Conservation (phyloP, 805 yeast genomes). For the Kodamaea kakaduensis region DNA sequence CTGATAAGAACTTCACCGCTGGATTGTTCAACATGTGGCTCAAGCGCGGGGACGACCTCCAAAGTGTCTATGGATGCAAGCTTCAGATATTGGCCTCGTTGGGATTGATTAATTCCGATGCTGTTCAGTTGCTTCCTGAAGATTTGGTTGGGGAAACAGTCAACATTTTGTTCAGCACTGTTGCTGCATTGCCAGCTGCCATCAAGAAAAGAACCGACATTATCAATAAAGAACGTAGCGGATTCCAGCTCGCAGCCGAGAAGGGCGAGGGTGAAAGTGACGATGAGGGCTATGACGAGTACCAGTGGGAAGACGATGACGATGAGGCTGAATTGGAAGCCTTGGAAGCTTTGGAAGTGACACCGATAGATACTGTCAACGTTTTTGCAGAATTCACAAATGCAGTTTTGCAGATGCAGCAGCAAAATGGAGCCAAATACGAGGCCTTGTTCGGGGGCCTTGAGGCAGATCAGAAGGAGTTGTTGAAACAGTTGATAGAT, state of each 20-base stretch:
- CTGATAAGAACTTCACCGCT: conserved; percentile 34
- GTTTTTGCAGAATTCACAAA: conserved; percentile 64
- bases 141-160: conserved; percentile 35
- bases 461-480: conserved; percentile 32
- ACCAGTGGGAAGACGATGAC: conserved; percentile 35
- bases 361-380: conserved; percentile 74
- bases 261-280: conserved; percentile 23
- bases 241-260: conserved; percentile 24
- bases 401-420: conserved; percentile 47
- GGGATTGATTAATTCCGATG: conserved; percentile 33
- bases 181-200: conserved; percentile 47
- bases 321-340: conserved; percentile 66
- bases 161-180: conserved; percentile 37
- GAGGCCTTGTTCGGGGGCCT: conserved; percentile 42
- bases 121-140: conserved; percentile 26
- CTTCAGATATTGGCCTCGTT: conserved; percentile 47
- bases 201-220: conserved; percentile 45
- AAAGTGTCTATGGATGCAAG: conserved; percentile 54
- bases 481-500: conserved; percentile 26
- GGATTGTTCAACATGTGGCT: conserved; percentile 47
- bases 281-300: conserved; percentile 25
- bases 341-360: conserved; percentile 76
- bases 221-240: conserved; percentile 35
- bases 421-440: conserved; percentile 45
- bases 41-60: conserved; percentile 42